phyloP scores from a whole-genome alignment of 139 green algal species.

The Mesotaenium endlicherianum region DNA sequence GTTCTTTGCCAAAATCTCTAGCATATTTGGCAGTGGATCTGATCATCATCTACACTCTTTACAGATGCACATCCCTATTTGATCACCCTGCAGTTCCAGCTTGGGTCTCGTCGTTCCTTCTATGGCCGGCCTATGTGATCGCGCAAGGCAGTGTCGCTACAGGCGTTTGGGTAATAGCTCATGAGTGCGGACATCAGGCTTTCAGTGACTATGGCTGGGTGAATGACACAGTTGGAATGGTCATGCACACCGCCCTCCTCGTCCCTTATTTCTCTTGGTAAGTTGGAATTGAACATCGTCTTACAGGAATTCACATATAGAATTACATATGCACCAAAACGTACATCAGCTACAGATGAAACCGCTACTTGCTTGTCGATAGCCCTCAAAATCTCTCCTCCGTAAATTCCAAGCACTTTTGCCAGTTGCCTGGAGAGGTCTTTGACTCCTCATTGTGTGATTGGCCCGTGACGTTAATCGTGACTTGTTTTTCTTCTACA shows the following conservation, averaged over 20 bases:
- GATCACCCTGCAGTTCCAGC: conserved; percentile 26
- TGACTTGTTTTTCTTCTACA: conserved; percentile 18
- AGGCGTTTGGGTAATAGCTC: conserved; percentile 61
- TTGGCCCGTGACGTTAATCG: too few species aligned
- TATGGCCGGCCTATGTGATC: conserved; percentile 52
- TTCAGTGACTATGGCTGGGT: conserved; percentile 57
- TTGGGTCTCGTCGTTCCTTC: background rate
- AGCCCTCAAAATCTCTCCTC: too few species aligned
- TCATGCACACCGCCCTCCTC: conserved; percentile 56
- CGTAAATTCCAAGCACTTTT: too few species aligned
- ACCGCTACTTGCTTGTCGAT: too few species aligned
- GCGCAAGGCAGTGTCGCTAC: conserved; percentile 57
- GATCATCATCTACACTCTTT: conserved; percentile 51
- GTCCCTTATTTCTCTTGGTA: conserved; percentile 60
- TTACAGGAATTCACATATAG: background rate
- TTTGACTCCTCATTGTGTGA: too few species aligned
- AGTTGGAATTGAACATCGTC: background rate
- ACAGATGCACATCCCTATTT: conserved; percentile 59
- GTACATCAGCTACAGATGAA: background rate
- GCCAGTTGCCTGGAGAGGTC: too few species aligned
- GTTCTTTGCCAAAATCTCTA: conserved; percentile 54
- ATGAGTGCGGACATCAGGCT: conserved; percentile 62
- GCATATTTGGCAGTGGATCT: conserved; percentile 72
- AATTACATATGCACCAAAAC: background rate
- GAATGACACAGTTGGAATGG: conserved; percentile 59